phyloP scores from a whole-genome alignment of 164 flowering plant genomes.

The Vitis rotundifolia region DNA sequence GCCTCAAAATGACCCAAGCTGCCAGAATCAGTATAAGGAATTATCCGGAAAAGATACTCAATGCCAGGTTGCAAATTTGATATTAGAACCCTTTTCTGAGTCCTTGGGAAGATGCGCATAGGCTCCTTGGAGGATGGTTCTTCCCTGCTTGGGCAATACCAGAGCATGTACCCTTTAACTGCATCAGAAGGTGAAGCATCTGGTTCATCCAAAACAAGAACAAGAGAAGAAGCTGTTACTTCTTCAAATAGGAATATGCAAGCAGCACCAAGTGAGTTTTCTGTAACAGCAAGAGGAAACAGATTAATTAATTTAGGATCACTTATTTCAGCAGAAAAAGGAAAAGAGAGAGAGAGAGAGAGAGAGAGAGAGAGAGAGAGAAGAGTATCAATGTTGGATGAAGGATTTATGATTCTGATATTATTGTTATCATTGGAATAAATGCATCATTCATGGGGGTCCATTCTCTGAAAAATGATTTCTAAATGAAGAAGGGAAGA shows the following conservation, averaged over 20 bases:
- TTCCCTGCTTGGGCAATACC: conserved; percentile 76
- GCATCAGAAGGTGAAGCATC: conserved; percentile 35
- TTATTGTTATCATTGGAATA: too few relatives aligned
- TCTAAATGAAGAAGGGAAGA: too few relatives aligned
- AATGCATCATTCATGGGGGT: too few relatives aligned
- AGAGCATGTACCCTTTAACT: conserved; percentile 85
- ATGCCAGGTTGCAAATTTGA: conserved; percentile 89
- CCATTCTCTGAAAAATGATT: too few relatives aligned
- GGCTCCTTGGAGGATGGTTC: conserved; percentile 61
- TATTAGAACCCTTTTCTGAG: conserved; percentile 70
- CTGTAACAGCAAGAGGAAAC: conserved; percentile 29
- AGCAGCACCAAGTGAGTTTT: conserved; percentile 90
- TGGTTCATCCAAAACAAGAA: conserved; percentile 66
- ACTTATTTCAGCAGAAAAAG: too few relatives aligned
- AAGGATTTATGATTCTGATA: too few relatives aligned
- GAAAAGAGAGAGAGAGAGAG: too few relatives aligned
- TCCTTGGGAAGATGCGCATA: conserved; percentile 53
- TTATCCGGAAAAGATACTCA: conserved; percentile 73
- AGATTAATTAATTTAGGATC: too few relatives aligned
- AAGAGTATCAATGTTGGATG: too few relatives aligned
- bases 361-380: too few relatives aligned
- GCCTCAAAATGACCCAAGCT: conserved; percentile 91
- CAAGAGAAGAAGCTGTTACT: conserved; percentile 72
- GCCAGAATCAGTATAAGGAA: conserved; percentile 79
- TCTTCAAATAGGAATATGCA: conserved; percentile 90